A percentile compares a stretch with the other conserved stretches of the same genome.
Evolutionary conservation across 1,284 basidiomycete species (phyloP).

Genomic region (Pascua guehoae): DNA sequence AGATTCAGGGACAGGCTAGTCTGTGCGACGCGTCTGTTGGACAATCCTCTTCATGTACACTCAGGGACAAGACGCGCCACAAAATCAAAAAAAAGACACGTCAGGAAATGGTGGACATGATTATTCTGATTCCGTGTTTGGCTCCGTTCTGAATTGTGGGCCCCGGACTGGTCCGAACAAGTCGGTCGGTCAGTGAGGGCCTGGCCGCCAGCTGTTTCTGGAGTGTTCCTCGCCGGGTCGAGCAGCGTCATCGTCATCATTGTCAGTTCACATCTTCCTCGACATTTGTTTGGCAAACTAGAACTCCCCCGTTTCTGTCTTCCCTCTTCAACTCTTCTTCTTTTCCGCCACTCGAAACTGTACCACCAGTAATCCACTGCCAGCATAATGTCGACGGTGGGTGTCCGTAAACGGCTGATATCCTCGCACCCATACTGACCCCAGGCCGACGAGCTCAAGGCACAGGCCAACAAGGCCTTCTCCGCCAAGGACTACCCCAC

Average conservation of each 20-base stretch:
- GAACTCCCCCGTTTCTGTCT: no score
- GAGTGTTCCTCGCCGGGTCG: not conserved
- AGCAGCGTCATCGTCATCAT: not conserved
- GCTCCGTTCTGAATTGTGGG: not conserved
- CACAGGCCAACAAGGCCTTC: slow-evolving; percentile 94
- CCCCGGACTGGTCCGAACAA: not conserved
- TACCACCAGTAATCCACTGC: not conserved
- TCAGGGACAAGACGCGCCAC: no score
- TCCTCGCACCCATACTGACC: not conserved
- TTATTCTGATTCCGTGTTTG: not conserved
- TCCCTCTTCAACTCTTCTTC: not conserved
- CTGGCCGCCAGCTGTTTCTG: not conserved
- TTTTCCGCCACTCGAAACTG: not conserved
- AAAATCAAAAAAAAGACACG: not conserved
- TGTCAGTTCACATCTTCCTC: not conserved
- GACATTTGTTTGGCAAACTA: not conserved
- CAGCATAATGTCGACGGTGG: slow-evolving; percentile 23
- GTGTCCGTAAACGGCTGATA: not conserved
- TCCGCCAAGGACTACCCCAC: slow-evolving; percentile 86
- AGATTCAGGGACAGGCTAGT: not conserved
- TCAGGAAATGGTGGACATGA: not conserved
- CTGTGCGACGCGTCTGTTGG: not conserved
- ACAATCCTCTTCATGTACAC: not conserved
- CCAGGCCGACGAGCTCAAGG: slow-evolving; percentile 66
- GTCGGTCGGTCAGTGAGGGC: no score